Percentiles rank a stretch among this genome's conserved stretches.
These are phyloP conservation scores for Mucor velutinosus DNA, from an alignment of 371 early-diverging fungal species.

Conservation along the genomic window DNA sequence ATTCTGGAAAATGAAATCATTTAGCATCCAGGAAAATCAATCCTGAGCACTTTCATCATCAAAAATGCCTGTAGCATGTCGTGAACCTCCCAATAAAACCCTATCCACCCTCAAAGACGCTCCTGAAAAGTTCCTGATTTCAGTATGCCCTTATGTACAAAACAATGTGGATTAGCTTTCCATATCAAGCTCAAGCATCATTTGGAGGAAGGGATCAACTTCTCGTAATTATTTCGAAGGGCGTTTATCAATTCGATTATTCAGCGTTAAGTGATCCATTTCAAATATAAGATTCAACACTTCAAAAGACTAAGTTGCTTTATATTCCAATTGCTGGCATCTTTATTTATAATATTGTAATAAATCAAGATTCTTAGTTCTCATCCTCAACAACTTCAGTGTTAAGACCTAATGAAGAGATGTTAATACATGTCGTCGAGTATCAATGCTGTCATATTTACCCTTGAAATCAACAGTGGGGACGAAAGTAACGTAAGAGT, in stretches of 20 bases:
- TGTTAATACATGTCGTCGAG: not conserved
- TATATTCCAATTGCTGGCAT: not conserved
- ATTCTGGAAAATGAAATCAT: conserved; percentile 25
- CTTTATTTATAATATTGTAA: not conserved
- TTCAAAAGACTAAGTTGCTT: not conserved
- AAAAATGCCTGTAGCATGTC: no score
- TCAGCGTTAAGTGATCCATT: no score
- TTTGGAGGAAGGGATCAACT: no score
- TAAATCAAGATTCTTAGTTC: conserved; percentile 4
- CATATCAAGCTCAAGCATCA: no score
- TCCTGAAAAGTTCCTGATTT: no score
- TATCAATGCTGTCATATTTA: conserved; percentile 19
- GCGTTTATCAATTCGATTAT: no score
- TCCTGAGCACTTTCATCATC: not conserved
- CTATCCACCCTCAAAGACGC: no score
- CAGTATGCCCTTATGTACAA: no score
- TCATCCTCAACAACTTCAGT: conserved; percentile 17
- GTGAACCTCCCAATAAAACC: no score
- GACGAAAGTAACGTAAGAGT: conserved; percentile 87
- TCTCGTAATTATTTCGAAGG: no score
- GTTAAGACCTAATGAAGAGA: conserved; percentile 8
- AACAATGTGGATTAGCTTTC: no score
- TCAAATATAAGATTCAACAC: no score
- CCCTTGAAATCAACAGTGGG: conserved; percentile 87
- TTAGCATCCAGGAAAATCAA: conserved; percentile 2